Evolutionary conservation across 768 basidiomycete species (phyloP).

Genomic region (Leucocoprinus sp.): DNA sequence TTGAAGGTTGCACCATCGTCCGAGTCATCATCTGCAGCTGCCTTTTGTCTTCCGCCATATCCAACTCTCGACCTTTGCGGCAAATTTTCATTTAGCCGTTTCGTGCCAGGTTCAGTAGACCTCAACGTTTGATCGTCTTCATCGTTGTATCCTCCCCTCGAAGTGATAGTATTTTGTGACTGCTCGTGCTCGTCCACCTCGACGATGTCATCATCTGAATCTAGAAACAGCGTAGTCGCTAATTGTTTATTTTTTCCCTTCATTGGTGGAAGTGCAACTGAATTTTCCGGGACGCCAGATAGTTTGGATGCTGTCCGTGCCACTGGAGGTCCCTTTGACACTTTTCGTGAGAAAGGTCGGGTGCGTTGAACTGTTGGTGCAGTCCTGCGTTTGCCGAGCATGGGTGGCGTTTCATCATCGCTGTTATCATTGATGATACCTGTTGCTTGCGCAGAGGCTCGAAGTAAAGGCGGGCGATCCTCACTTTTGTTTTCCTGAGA

Average conservation of each 20-base stretch:
- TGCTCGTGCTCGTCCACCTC: conserved; percentile 1
- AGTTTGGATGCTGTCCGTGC: conserved; percentile 19
- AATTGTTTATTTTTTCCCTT: conserved; percentile 18
- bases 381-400: conserved; percentile 25
- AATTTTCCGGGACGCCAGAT: conserved; percentile 19
- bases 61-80: conserved; percentile 19
- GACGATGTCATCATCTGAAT: conserved; percentile 36
- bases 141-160: conserved; percentile 19
- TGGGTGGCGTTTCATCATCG: conserved; percentile 22
- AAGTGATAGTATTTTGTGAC: background rate
- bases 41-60: conserved; percentile 22
- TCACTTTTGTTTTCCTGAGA: conserved; percentile 4
- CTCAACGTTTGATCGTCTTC: conserved; percentile 20
- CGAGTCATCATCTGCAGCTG: conserved; percentile 53
- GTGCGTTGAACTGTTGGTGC: background rate
- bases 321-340: conserved; percentile 10
- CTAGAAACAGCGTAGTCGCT: conserved; percentile 35
- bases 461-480: background rate
- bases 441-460: conserved; percentile 14
- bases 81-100: conserved; percentile 13
- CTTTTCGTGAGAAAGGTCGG: background rate
- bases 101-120: conserved; percentile 21
- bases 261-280: conserved; percentile 14
- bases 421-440: conserved; percentile 12
- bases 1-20: conserved; percentile 67